Percentiles rank a stretch among this genome's conserved stretches.
Evolutionary conservation across 306 rosid species (phyloP).

Genomic region (Mucuna pruriens): DNA sequence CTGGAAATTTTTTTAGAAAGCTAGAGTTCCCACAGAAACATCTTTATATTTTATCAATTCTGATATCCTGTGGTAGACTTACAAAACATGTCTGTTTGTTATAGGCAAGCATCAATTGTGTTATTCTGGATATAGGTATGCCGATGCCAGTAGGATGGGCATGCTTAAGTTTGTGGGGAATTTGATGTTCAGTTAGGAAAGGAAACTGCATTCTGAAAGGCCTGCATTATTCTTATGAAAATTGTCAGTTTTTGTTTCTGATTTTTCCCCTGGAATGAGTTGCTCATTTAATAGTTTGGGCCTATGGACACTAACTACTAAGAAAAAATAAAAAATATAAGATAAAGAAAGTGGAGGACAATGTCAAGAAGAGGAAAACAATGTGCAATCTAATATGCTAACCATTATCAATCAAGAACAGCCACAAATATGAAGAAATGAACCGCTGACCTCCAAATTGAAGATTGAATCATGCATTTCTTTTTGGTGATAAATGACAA

Average conservation of each 20-base stretch:
- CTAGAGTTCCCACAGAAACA: not conserved
- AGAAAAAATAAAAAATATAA: not conserved
- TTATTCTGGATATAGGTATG: not conserved
- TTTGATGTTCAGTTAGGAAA: not conserved
- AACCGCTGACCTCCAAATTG: not conserved
- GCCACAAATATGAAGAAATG: not conserved
- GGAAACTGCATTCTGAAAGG: constrained; percentile 1
- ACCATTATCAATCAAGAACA: not conserved
- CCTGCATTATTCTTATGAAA: not conserved
- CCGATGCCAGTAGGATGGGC: not conserved
- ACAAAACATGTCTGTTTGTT: not conserved
- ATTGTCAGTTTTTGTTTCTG: not conserved
- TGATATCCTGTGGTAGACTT: not conserved
- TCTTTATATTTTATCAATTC: not conserved
- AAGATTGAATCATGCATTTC: not conserved
- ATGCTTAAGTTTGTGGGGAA: not conserved
- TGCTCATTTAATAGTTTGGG: not conserved
- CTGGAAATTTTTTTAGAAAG: not conserved
- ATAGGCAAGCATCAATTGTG: not conserved
- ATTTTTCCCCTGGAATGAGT: not conserved
- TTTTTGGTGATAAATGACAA: not conserved
- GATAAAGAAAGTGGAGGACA: not conserved
- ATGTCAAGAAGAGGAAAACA: not conserved
- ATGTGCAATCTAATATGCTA: not conserved
- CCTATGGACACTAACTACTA: not conserved